Evolutionary conservation across 23 red algal genomes (phyloP).

Genomic region (Agarophyton chilense): DNA sequence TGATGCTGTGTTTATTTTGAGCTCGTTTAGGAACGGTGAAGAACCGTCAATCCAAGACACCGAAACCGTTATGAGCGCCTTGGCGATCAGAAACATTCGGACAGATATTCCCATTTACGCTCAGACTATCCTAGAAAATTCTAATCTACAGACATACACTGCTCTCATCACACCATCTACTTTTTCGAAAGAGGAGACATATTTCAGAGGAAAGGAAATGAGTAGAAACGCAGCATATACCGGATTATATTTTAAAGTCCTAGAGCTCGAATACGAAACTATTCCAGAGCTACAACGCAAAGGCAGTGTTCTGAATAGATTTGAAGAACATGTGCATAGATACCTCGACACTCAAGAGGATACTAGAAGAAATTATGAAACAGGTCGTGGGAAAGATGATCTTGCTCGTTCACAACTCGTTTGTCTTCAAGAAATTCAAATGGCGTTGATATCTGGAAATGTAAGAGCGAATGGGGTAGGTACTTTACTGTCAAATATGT

Average conservation of each 20-base stretch:
- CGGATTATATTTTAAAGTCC: constrained; percentile 22
- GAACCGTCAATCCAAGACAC: constrained; percentile 56
- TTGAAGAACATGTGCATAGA: constrained; percentile 18
- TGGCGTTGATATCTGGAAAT: constrained; percentile 72
- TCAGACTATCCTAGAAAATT: constrained; percentile 57
- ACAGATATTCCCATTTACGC: constrained; percentile 78
- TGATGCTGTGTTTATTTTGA: constrained; percentile 73
- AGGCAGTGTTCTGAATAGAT: not conserved
- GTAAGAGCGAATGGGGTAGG: constrained; percentile 57
- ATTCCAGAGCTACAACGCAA: constrained; percentile 32
- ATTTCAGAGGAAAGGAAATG: constrained; percentile 37
- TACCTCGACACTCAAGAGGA: constrained; percentile 16
- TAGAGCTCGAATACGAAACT: constrained; percentile 34
- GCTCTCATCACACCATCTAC: constrained; percentile 42
- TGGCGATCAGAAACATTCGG: constrained; percentile 70
- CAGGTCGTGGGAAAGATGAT: not conserved
- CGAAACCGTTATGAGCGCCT: constrained; percentile 52
- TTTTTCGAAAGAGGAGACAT: constrained; percentile 31
- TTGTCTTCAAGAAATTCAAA: constrained; percentile 75
- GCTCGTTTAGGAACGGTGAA: constrained; percentile 34
- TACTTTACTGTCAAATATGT: constrained; percentile 74
- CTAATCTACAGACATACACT: constrained; percentile 52
- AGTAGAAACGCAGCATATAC: constrained; percentile 8
- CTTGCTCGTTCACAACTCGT: constrained; percentile 53
- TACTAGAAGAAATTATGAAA: not conserved